Evolutionary conservation across 2,329 filamentous ascomycete species (phyloP), one percentile per base, ranked within the genome.

Genomic region (Tolypocladium endophyticum): DNA sequence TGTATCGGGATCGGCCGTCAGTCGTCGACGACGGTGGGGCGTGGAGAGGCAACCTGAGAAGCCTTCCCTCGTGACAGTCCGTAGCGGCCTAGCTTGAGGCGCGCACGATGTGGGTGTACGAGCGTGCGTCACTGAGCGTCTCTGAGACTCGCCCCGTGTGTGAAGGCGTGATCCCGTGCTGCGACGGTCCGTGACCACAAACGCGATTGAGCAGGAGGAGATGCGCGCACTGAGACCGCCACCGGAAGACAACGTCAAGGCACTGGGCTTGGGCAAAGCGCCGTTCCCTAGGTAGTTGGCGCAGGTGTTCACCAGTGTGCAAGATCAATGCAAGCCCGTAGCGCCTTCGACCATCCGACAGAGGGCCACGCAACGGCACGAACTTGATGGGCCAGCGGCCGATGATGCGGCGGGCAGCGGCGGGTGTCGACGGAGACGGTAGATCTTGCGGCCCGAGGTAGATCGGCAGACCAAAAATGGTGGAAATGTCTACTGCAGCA

Each of bases 151-250:
- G 23, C 30, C 12, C 8, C 5, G 30, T 23, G 20, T 7, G 50
- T n/a, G 20, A 33, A 11, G 43, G 55, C 55, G 39, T 57, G 55
- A 57, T 45, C 57, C 28, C 47, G 50, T 58, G 47, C 50, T 38
- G 57, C n/a, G 36, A 20, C 50, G 18, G 57, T 55, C 23, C 36
- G 57, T 45, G 55, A 35, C 6, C 55, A 39, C 7, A 35, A 14
- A n/a, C 9, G 7, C 39, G 23, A 38, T 23, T 3, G 23, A 56
- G 9, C n/a, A 16, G 39, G 16, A 57, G 56, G 16, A 57, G 56
- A 43, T 52, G 57, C 43, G 57, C 38, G 57, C 57, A 55, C 57
- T 43, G 38, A 58, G 57, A 55, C 50, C 54, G 47, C n/a, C 25
- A 25, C 39, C 43, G 52, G 41, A 25, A 25, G n/a, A 43, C 16